A percentile compares a stretch with the other conserved stretches of the same genome.
Conservation (phyloP, 768 basidiomycete genomes). For the Hypholoma sublateritium region DNA sequence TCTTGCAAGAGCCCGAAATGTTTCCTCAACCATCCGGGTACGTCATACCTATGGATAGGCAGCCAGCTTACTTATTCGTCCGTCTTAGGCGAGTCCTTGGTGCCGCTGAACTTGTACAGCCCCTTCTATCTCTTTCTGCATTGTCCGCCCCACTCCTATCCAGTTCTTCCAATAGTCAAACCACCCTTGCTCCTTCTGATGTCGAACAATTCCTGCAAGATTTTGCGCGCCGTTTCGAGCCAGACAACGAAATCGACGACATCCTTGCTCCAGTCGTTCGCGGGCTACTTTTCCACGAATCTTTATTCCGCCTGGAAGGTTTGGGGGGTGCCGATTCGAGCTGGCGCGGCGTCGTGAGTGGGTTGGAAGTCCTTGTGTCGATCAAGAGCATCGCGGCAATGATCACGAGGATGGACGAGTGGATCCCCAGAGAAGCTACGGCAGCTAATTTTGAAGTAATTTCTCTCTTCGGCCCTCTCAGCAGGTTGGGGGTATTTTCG, state of each 20-base stretch:
- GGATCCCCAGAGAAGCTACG: constrained; percentile 63
- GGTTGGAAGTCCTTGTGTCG: constrained; percentile 76
- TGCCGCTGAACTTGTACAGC: constrained; percentile 74
- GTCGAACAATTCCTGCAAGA: constrained; percentile 84
- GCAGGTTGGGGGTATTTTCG: constrained; percentile 83
- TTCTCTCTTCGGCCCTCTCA: constrained; percentile 82
- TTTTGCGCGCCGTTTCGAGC: constrained; percentile 76
- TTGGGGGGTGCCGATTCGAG: constrained; percentile 69
- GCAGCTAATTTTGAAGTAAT: constrained; percentile 60
- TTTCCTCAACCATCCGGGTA: constrained; percentile 87
- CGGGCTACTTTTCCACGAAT: constrained; percentile 61
- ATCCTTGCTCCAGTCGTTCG: constrained; percentile 77
- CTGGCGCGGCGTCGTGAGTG: constrained; percentile 87
- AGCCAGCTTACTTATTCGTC: background rate
- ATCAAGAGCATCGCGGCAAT: constrained; percentile 82
- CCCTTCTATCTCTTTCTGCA: constrained; percentile 75
- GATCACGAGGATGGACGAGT: constrained; percentile 74
- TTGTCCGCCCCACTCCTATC: constrained; percentile 65
- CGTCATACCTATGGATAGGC: constrained; percentile 19
- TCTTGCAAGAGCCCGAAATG: constrained; percentile 90
- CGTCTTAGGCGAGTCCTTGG: constrained; percentile 64
- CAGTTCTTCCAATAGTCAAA: constrained; percentile 41
- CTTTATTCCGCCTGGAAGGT: constrained; percentile 65
- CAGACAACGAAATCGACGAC: constrained; percentile 73
- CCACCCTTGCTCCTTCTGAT: constrained; percentile 63